Base-by-base conservation (phyloP, 495 filamentous ascomycete species). In the Penicillium manginii region DNA sequence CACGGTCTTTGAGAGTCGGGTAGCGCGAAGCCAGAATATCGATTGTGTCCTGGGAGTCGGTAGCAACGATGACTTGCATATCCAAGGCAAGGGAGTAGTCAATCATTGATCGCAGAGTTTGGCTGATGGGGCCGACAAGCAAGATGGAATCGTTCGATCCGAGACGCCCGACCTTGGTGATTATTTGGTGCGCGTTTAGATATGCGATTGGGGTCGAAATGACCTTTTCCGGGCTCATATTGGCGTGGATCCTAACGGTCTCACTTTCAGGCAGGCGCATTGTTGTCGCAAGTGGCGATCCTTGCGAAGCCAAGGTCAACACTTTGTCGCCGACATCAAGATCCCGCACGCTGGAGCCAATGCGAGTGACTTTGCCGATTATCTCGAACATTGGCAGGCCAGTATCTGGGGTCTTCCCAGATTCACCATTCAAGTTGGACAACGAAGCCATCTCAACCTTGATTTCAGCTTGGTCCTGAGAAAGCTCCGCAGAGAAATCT, bases 171-270 rank as follows among this genome's bases (percentile, higher is more conserved):
- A 57, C 55, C 23, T 59, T 48, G 23, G 53, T 59, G 42, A 67
- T 42, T 35, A 57, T 59, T 9, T 57, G 58, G 35, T 67, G 53
- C 1, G 65, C 65, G 17, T 53, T 52, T 7, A 61, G 29, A 39
- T 67, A 67, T 1, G 65, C 62, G 5, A 65, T 45, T 11, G 65
- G 62, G 18, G 46, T 55, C 15, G 65, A 67, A 8, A 67, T 53
- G 2, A 56, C 55, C 12, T 65, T 57, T 9, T 19, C 31, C 1
- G 49, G 53, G 17, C 58, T 42, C 3, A 53, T 57, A 32, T 56
- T 52, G 14, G 58, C 55, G 14, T 62, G 55, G 19, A 64, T 57
- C 15, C 57, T 54, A 50, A 64, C 60, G 0, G 37, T 64, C 14
- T 64, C 57, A 26, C 61, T 52, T 21, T 64, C 61, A 1, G 37